Evolutionary conservation across 225 moss, liverwort and hornwort species (phyloP).

Genomic region (Polytrichum formosum): DNA sequence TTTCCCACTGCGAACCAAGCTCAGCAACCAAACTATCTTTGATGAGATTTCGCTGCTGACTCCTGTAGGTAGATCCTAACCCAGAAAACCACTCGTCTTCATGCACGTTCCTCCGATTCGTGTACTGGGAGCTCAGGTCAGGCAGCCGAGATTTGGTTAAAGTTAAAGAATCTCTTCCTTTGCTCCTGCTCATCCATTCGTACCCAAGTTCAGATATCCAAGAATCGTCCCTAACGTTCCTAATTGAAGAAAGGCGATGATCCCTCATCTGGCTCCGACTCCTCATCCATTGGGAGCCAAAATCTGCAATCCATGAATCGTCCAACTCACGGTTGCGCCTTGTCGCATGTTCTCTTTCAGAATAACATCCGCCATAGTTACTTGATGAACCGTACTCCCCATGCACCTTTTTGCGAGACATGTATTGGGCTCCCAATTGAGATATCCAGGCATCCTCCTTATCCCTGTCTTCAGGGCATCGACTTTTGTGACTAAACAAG

Average conservation of each 20-base stretch:
- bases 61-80: slow-evolving; percentile 24
- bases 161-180: slow-evolving; percentile 36
- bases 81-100: slow-evolving; percentile 36
- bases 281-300: slow-evolving; percentile 45
- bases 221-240: slow-evolving; percentile 40
- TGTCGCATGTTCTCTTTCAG: slow-evolving; percentile 28
- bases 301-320: slow-evolving; percentile 52
- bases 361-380: slow-evolving; percentile 27
- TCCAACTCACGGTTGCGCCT: slow-evolving; percentile 45
- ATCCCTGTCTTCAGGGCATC: slow-evolving; percentile 20
- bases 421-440: slow-evolving; percentile 40
- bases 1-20: slow-evolving; percentile 20
- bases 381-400: slow-evolving; percentile 17
- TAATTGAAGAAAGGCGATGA: slow-evolving; percentile 13
- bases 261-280: slow-evolving; percentile 29
- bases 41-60: slow-evolving; percentile 10
- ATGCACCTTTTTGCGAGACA: slow-evolving; percentile 39
- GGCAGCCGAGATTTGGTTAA: slow-evolving; percentile 42
- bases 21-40: slow-evolving; percentile 4
- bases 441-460: slow-evolving; percentile 42
- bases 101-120: slow-evolving; percentile 32
- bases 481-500: neutral
- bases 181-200: slow-evolving; percentile 49
- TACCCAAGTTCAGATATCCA: slow-evolving; percentile 55
- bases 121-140: slow-evolving; percentile 39